Evolutionary conservation across 2,329 filamentous ascomycete species (phyloP), one percentile per base, ranked within the genome.

Genomic region (Furcasterigmium sp.): DNA sequence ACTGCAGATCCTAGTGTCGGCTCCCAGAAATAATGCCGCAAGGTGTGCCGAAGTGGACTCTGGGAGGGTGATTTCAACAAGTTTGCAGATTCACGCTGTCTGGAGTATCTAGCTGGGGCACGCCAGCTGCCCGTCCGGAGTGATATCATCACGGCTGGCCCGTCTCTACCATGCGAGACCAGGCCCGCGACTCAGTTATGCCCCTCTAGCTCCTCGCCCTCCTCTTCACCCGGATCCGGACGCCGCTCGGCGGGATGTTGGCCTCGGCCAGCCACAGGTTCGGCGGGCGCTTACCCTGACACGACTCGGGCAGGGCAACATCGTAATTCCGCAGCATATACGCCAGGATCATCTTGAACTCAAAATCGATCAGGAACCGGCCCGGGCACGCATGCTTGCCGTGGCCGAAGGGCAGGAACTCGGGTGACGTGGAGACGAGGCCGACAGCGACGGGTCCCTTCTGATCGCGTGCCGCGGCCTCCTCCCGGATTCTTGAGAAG

Each of bases 401-500:
- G 14, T 62, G 60, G 1, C 63, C 58, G 42, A 66, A 68, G 1
- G 58, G 41, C 21, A 65, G 32, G n/a, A 54, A 58, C 2, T 61
- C 56, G 18, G 51, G 29, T 2, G 49, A 49, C 1, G 62, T 63
- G 2, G 59, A 60, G 5, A 62, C 60, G 37, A 64, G 59, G 35
- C 51, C 17, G 40, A 43, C 19, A 26, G 23, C 23, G 23, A 26
- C 23, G 11, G 23, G n/a, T 39, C 48, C 11, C 26, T 44, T 49
- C 47, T 52, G 17, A 53, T 52, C 39, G 44, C 47, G 42, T 39
- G 45, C 34, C 21, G 55, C 47, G 2, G 56, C 52, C 3, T 50
- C 46, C 43, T 66, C 62, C 3, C 64, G 57, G 9, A 54, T 43
- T 3, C 63, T 56, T 4, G 65, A 63, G 42, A 67, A 72, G 1